Evolutionary conservation across 192 early-diverging fungal genomes (phyloP), one percentile per base, ranked within the genome.

Genomic region (Umbelopsis vinacea): DNA sequence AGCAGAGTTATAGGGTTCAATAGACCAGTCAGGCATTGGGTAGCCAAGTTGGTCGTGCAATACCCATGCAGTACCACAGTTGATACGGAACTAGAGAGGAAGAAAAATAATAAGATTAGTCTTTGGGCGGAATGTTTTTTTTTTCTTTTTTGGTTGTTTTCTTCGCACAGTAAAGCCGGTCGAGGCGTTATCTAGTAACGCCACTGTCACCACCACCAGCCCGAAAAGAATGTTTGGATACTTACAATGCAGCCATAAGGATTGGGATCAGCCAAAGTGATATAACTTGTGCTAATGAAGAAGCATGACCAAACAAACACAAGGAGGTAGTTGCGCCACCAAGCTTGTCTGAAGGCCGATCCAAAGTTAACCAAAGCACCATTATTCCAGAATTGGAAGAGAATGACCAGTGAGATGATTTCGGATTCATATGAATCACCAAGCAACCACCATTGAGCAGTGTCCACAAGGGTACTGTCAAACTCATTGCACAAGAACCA

Each of bases 401-500:
- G 74, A 19, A 79, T 75, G 5, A 93, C 74, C 24, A 93, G 79
- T 0, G 88, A 83, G 24, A 89, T 84, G 38, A 90, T 72, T 71
- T 80, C 88, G 12, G 85, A 82, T 80, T 95, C 92, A 70, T 86
- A 95, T 74, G 93, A 94, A 71, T 95, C 93, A 53, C 86, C 92
- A n/a, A 93, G 77, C 37, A 93, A 79, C 90, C 92, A 95, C 93
- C 93, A 95, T 48, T 87, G 78, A 43, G 86, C 70, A 17, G 89
- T 80, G 71, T 94, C 87, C 23, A 86, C 76, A 53, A 84, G 74
- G 24, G 82, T 76, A 53, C 84, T 84, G 75, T 93, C 91, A 79
- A 95, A 94, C 81, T 95, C 91, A 72, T 92, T 81, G 82, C 93
- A 95, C 45, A 87, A 77, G 84, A 92, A 95, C 87, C 88, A 95